These are phyloP conservation scores for Grammothele lineata DNA, from an alignment of 768 basidiomycete genomes.

Conservation along the genomic window DNA sequence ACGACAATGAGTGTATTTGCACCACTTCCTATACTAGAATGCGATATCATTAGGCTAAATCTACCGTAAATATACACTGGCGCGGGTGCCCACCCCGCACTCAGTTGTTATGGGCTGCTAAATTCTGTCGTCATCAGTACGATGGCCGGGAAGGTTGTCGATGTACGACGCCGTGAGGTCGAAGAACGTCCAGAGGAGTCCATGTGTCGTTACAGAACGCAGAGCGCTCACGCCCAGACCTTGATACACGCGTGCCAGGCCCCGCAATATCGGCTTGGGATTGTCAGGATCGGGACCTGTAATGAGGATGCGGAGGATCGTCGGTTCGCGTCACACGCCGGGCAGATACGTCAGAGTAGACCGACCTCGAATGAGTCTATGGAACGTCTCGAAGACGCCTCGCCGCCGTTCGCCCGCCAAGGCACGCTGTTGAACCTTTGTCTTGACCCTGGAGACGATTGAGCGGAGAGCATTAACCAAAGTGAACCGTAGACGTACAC, in stretches of 20 bases:
- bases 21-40: no score
- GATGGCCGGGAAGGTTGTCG: constrained; percentile 44
- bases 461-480: background rate
- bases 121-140: background rate
- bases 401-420: constrained; percentile 75
- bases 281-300: constrained; percentile 74
- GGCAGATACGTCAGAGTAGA: background rate
- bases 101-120: constrained; percentile 1
- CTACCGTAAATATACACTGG: constrained; percentile 9
- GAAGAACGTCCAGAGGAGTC: constrained; percentile 90
- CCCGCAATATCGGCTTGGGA: constrained; percentile 72
- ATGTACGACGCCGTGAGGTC: constrained; percentile 76
- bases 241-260: constrained; percentile 83
- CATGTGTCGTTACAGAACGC: constrained; percentile 90
- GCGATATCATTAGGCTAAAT: background rate
- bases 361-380: constrained; percentile 76
- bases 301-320: background rate
- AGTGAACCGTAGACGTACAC: constrained; percentile 50
- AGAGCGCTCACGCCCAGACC: constrained; percentile 92
- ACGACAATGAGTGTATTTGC: no score
- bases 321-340: background rate
- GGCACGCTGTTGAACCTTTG: constrained; percentile 92
- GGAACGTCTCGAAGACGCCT: constrained; percentile 67
- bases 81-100: background rate
- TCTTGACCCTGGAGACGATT: constrained; percentile 63